phyloP scores from a whole-genome alignment of 1,139 yeast species.

The Komagataea norvegica region DNA sequence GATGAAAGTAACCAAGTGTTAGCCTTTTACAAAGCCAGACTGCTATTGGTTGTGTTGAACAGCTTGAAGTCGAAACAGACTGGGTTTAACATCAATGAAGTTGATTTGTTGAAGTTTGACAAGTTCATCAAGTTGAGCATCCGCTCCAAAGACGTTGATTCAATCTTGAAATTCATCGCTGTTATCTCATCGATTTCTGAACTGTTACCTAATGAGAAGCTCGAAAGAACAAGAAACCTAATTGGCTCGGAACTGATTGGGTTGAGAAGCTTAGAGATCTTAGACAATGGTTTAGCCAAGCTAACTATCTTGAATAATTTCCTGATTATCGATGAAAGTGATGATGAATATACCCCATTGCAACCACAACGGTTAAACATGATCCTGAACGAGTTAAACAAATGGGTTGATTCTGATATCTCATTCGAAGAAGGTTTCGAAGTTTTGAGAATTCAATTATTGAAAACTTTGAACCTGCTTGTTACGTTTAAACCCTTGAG shows the following conservation, averaged over 20 bases:
- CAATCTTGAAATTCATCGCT: slow-evolving; percentile 37
- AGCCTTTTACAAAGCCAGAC: slow-evolving; percentile 27
- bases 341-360: slow-evolving; percentile 34
- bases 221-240: slow-evolving; percentile 54
- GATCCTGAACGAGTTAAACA: slow-evolving; percentile 47
- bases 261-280: slow-evolving; percentile 38
- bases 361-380: slow-evolving; percentile 59
- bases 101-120: slow-evolving; percentile 30
- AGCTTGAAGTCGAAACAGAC: slow-evolving; percentile 24
- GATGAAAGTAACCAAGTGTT: slow-evolving; percentile 11
- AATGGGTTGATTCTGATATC: slow-evolving; percentile 58
- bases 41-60: slow-evolving; percentile 25
- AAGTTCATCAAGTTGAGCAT: slow-evolving; percentile 28
- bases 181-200: slow-evolving; percentile 37
- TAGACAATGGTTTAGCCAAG: slow-evolving; percentile 40
- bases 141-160: slow-evolving; percentile 20
- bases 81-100: slow-evolving; percentile 1
- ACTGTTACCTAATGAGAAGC: slow-evolving; percentile 33
- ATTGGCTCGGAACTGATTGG: slow-evolving; percentile 67
- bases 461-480: slow-evolving; percentile 40
- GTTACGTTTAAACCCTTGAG: slow-evolving; percentile 16
- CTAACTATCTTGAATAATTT: slow-evolving; percentile 49
- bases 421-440: slow-evolving; percentile 55
- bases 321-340: slow-evolving; percentile 33
- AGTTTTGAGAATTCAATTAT: slow-evolving; percentile 46